phyloP scores from a whole-genome alignment of 2,329 filamentous ascomycete genomes.

The Cyphellophora attinorum region DNA sequence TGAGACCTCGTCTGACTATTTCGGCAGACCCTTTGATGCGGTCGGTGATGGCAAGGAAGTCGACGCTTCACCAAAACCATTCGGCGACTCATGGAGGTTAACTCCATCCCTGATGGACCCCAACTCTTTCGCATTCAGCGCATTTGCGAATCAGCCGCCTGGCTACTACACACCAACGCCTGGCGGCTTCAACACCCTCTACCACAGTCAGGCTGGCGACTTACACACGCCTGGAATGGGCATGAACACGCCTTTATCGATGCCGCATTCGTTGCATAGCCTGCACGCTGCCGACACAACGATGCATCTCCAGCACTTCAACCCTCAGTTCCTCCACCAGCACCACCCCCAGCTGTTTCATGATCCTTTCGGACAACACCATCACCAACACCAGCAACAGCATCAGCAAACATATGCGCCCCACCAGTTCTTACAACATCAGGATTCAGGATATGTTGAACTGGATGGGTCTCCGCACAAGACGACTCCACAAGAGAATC shows the following conservation, averaged over 20 bases:
- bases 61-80: constrained; percentile 71
- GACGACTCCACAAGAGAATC: constrained; percentile 14
- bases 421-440: constrained; percentile 59
- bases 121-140: constrained; percentile 69
- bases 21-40: constrained; percentile 33
- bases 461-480: constrained; percentile 61
- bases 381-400: constrained; percentile 50
- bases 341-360: constrained; percentile 13
- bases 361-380: constrained; percentile 11
- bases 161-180: constrained; percentile 85
- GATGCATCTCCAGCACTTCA: constrained; percentile 61
- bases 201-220: constrained; percentile 66
- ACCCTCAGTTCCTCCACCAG: constrained; percentile 38
- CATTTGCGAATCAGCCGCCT: constrained; percentile 68
- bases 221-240: constrained; percentile 72
- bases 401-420: constrained; percentile 31
- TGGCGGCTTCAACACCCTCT: constrained; percentile 68
- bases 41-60: constrained; percentile 57
- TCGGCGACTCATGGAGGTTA: constrained; percentile 75
- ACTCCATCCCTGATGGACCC: constrained; percentile 84
- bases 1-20: constrained; percentile 10
- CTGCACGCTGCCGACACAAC: constrained; percentile 51
- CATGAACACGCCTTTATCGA: constrained; percentile 69
- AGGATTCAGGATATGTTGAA: constrained; percentile 68
- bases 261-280: constrained; percentile 57